Percentiles rank a stretch among this genome's conserved stretches.
phyloP scores from a whole-genome alignment of 441 rosid species.

The Corymbia calophylla region DNA sequence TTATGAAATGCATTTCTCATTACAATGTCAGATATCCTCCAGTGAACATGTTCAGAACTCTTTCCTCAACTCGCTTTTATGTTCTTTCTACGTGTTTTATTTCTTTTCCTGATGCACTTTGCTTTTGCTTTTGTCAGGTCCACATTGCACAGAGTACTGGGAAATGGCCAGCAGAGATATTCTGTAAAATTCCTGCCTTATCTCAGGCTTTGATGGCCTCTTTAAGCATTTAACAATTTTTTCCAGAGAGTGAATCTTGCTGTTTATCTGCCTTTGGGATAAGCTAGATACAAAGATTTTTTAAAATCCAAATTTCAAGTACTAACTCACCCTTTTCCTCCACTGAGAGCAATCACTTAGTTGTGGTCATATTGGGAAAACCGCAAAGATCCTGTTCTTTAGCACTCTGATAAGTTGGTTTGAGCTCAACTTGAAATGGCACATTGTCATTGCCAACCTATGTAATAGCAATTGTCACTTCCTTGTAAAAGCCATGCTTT shows the following conservation, averaged over 20 bases:
- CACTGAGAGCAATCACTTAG: background rate
- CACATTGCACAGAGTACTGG: slow-evolving; percentile 84
- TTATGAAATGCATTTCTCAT: background rate
- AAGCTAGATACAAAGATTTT: background rate
- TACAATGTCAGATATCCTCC: background rate
- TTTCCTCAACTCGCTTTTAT: background rate
- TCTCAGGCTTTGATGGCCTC: background rate
- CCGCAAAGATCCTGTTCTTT: background rate
- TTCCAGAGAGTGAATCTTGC: background rate
- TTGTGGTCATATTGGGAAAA: background rate
- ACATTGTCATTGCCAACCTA: background rate
- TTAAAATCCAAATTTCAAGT: background rate
- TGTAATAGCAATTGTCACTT: background rate
- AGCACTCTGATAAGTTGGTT: background rate
- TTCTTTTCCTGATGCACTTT: background rate
- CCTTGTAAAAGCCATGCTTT: background rate
- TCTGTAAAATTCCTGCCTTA: slow-evolving; percentile 45
- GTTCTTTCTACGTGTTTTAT: background rate
- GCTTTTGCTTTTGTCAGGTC: slow-evolving; percentile 41
- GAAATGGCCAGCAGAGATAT: slow-evolving; percentile 71
- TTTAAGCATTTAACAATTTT: background rate
- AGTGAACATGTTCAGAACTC: background rate
- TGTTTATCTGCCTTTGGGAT: background rate
- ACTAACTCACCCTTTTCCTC: background rate
- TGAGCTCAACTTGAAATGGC: background rate